Evolutionary conservation across 2,329 filamentous ascomycete species (phyloP), one percentile per base, ranked within the genome.

Genomic region (Talaromyces sp.): DNA sequence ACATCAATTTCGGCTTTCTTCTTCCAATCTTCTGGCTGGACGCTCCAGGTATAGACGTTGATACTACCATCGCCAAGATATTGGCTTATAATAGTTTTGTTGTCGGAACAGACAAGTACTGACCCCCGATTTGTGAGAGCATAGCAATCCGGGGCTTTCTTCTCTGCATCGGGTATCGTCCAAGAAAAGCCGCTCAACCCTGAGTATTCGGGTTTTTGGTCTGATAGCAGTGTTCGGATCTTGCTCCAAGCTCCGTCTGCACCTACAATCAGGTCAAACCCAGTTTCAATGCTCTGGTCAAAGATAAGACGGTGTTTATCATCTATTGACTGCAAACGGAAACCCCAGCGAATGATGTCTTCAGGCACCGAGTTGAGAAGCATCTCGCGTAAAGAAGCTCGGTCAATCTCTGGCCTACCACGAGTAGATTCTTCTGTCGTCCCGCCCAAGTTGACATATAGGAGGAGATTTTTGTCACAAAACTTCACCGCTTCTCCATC

Each of bases 211-310:
- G 70, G 70, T 32, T 49, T 63, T 42, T 63, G 57, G 44, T 63
- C 57, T 19, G 69, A 65, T 6, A 71, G 17, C 10, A 68, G 17
- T 10, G 59, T 60, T 11, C 70, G 67, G 32, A 69, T 64, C 22
- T 66, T 67, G 33, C 65, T 68, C 69, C 69, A 70, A 9, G 66
- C 65, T 2, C 70, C 69, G 42, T 71, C 70, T 3, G 70, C 66
- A 2, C 69, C 70, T 7, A 72, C 68, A 11, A 70, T 57, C 10
- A 69, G 56, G 49, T 70, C 65, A 32, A 67, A 66, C 2, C 64
- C 66, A 15, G 59, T 42, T 17, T 66, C 60, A 8, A 33, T 60
- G 11, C 59, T 54, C 13, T 63, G 55, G 8, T 66, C 64, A 32
- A 47, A 59, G 54, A 28, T 57, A 19, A 62, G 28, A 60, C 63